These are phyloP conservation scores for Schwanniomyces etchellsii DNA, from an alignment of 1,139 yeast genomes.

Conservation along the genomic window DNA sequence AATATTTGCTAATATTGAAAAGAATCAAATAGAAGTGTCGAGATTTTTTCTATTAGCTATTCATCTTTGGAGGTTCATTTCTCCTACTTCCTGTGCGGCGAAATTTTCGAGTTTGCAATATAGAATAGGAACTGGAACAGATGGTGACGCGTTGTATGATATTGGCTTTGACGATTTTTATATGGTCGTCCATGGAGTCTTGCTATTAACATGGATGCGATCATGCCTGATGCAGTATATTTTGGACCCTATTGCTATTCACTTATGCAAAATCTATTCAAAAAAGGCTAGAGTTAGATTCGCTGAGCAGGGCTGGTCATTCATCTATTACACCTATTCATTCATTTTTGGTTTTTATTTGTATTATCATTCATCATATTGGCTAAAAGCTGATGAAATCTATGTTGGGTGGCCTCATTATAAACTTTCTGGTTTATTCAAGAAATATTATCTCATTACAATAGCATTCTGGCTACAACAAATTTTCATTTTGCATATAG, in stretches of 20 bases:
- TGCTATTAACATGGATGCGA: slow-evolving; percentile 54
- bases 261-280: slow-evolving; percentile 39
- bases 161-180: slow-evolving; percentile 54
- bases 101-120: slow-evolving; percentile 51
- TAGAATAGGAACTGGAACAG: slow-evolving; percentile 16
- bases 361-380: slow-evolving; percentile 56
- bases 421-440: slow-evolving; percentile 43
- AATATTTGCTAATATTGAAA: slow-evolving; percentile 25
- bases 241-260: slow-evolving; percentile 53
- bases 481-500: slow-evolving; percentile 69
- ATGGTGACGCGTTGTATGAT: slow-evolving; percentile 36
- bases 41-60: slow-evolving; percentile 23
- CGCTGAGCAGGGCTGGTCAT: slow-evolving; percentile 84
- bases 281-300: slow-evolving; percentile 57
- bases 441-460: slow-evolving; percentile 66
- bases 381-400: slow-evolving; percentile 50
- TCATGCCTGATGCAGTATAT: slow-evolving; percentile 54
- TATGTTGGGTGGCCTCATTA: slow-evolving; percentile 79
- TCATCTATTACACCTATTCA: slow-evolving; percentile 54
- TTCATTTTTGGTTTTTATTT: slow-evolving; percentile 56
- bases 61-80: slow-evolving; percentile 21
- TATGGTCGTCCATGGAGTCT: slow-evolving; percentile 50
- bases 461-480: slow-evolving; percentile 80
- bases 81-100: slow-evolving; percentile 21
- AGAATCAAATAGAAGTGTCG: slow-evolving; percentile 36